phyloP scores from a whole-genome alignment of 768 basidiomycete genomes.

The Austroboletus eburneus region DNA sequence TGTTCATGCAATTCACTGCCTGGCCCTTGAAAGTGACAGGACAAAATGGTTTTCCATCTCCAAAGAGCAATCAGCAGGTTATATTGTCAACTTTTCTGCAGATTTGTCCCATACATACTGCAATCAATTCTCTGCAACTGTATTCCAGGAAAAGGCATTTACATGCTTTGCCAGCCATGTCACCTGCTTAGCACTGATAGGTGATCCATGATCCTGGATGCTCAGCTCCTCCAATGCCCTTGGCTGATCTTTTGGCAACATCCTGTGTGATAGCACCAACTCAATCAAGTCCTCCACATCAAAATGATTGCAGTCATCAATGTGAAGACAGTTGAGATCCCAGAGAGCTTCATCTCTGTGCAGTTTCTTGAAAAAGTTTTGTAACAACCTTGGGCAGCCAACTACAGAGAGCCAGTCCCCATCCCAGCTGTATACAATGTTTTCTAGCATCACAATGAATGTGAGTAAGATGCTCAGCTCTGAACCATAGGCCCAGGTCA shows the following conservation, averaged over 20 bases:
- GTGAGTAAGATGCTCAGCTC: not conserved
- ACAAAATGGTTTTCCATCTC: too few relatives aligned
- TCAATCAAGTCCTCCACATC: not conserved
- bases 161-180: slow-evolving; percentile 9
- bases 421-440: slow-evolving; percentile 6
- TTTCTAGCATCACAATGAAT: slow-evolving; percentile 3
- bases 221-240: slow-evolving; percentile 2
- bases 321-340: not conserved
- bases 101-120: slow-evolving; percentile 9
- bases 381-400: slow-evolving; percentile 1
- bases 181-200: slow-evolving; percentile 1
- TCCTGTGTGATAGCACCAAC: slow-evolving; percentile 6
- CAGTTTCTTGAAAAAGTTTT: too few relatives aligned
- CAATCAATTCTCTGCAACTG: slow-evolving; percentile 4
- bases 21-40: too few relatives aligned
- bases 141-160: slow-evolving; percentile 7
- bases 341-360: too few relatives aligned
- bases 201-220: slow-evolving; percentile 5
- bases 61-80: too few relatives aligned
- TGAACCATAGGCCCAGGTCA: too few relatives aligned
- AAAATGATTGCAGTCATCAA: slow-evolving; percentile 9
- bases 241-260: not conserved
- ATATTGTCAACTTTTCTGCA: not conserved
- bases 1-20: too few relatives aligned
- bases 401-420: slow-evolving; percentile 4